Evolutionary conservation across 257 asterid genomes (phyloP).

Genomic region (Primulina huaijiensis): DNA sequence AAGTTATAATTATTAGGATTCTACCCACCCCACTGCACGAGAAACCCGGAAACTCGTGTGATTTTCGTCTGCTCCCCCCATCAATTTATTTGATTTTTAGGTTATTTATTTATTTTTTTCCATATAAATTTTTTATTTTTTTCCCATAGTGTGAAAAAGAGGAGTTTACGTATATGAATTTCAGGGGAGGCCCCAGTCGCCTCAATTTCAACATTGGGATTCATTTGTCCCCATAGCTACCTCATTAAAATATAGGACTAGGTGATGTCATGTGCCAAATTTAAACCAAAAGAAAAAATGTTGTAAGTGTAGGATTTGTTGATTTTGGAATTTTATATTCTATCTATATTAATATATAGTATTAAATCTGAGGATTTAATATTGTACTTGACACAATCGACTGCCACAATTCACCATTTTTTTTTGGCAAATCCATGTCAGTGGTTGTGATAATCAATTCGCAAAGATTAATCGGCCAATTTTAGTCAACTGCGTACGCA

Average conservation of each 20-base stretch:
- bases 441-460: too few relatives aligned
- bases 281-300: too few relatives aligned
- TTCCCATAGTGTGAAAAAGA: background rate
- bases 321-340: too few relatives aligned
- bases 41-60: conserved; percentile 46
- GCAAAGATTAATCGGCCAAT: too few relatives aligned
- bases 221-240: conserved; percentile 29
- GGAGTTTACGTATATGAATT: conserved; percentile 9
- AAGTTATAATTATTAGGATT: conserved; percentile 45
- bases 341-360: too few relatives aligned
- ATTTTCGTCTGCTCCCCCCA: conserved; percentile 24
- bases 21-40: conserved; percentile 39
- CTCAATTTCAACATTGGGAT: background rate
- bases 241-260: background rate
- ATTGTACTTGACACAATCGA: background rate
- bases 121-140: too few relatives aligned
- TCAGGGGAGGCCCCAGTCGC: conserved; percentile 3
- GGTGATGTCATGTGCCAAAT: background rate
- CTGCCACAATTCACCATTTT: too few relatives aligned
- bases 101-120: too few relatives aligned
- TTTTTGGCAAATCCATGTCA: too few relatives aligned
- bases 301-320: background rate
- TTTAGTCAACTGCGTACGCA: too few relatives aligned
- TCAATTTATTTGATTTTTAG: too few relatives aligned
- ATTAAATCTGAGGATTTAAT: too few relatives aligned